These are phyloP conservation scores for Hibiscus tridactylites DNA, from an alignment of 345 rosid genomes.

Conservation along the genomic window DNA sequence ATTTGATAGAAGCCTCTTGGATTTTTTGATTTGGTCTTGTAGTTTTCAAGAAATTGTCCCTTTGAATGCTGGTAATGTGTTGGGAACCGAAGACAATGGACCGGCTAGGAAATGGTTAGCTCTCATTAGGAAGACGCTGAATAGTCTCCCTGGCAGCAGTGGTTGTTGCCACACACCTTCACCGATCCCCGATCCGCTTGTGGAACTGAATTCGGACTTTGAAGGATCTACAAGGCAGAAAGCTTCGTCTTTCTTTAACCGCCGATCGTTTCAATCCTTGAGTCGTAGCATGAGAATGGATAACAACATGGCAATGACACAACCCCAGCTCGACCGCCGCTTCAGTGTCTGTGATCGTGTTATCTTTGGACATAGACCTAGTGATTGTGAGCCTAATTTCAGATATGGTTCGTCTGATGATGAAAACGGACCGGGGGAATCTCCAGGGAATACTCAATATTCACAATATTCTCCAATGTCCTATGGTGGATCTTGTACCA, in stretches of 20 bases:
- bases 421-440: slow-evolving; percentile 57
- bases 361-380: slow-evolving; percentile 48
- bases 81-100: slow-evolving; percentile 92
- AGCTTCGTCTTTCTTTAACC: slow-evolving; percentile 61
- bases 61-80: slow-evolving; percentile 91
- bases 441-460: slow-evolving; percentile 34
- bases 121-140: slow-evolving; percentile 74
- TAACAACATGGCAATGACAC: slow-evolving; percentile 30
- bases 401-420: slow-evolving; percentile 82
- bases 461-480: slow-evolving; percentile 43
- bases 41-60: slow-evolving; percentile 99
- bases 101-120: slow-evolving; percentile 95
- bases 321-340: slow-evolving; percentile 58
- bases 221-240: slow-evolving; percentile 54
- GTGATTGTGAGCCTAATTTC: slow-evolving; percentile 58
- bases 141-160: slow-evolving; percentile 68
- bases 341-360: slow-evolving; percentile 82
- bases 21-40: slow-evolving; percentile 9
- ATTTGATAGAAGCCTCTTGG: slow-evolving; percentile 4
- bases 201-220: slow-evolving; percentile 80
- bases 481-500: slow-evolving; percentile 38
- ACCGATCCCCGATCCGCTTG: slow-evolving; percentile 75
- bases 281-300: slow-evolving; percentile 71
- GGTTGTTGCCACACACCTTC: slow-evolving; percentile 61
- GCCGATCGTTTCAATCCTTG: slow-evolving; percentile 75